These are phyloP conservation scores for Dissoconium aciculare DNA, from an alignment of 2,329 filamentous ascomycete species.

Conservation along the genomic window DNA sequence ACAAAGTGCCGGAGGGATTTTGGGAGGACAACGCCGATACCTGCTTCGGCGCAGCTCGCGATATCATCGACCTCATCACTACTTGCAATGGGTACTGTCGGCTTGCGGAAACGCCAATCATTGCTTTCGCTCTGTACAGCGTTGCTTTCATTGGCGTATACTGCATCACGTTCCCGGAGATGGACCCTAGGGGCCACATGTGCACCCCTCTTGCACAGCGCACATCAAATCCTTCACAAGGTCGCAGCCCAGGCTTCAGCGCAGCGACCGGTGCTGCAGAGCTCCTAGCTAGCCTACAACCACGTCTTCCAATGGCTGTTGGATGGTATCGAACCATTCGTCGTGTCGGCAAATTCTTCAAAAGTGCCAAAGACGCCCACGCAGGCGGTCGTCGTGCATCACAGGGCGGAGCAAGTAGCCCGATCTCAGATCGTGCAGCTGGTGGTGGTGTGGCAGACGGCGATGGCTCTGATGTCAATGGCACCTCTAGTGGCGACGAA, in stretches of 20 bases:
- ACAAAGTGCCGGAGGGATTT: conserved; percentile 38
- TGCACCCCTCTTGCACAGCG: conserved; percentile 16
- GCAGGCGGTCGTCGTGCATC: too few relatives aligned
- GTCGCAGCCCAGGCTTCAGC: conserved; percentile 24
- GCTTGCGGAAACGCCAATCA: conserved; percentile 52
- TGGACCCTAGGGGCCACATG: conserved; percentile 47
- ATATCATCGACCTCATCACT: conserved; percentile 50
- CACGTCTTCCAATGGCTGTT: conserved; percentile 41
- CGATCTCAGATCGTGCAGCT: too few relatives aligned
- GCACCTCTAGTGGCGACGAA: conserved; percentile 32
- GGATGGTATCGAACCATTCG: conserved; percentile 41
- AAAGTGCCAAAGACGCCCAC: conserved; percentile 18
- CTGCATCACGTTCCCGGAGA: conserved; percentile 50
- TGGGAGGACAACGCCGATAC: conserved; percentile 49
- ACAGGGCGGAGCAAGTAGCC: background rate
- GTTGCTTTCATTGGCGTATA: conserved; percentile 52
- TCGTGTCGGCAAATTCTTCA: conserved; percentile 41
- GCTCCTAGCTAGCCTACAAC: conserved; percentile 38
- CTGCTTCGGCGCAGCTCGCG: conserved; percentile 47
- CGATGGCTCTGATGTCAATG: conserved; percentile 23
- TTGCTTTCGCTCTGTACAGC: conserved; percentile 52
- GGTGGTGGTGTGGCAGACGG: conserved; percentile 20
- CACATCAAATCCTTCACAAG: conserved; percentile 2
- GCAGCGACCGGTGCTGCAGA: conserved; percentile 37
- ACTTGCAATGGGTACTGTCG: conserved; percentile 46